A percentile compares a stretch with the other conserved stretches of the same genome.
These are phyloP conservation scores for Mycena galericulata DNA, from an alignment of 768 basidiomycete species.

Conservation along the genomic window DNA sequence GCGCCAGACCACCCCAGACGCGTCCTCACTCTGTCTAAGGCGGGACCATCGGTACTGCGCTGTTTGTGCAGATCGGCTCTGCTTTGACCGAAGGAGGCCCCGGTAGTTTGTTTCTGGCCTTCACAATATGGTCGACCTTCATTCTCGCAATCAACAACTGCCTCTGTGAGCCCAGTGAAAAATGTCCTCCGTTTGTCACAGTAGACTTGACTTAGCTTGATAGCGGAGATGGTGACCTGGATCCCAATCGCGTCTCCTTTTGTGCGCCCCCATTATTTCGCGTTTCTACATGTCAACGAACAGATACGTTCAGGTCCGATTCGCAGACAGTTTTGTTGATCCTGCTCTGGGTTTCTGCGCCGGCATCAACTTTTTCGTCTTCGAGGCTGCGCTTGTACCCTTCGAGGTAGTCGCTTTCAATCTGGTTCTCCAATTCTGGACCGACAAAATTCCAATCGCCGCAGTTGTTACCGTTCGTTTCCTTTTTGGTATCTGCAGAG, in stretches of 20 bases:
- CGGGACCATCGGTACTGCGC: slow-evolving; percentile 82
- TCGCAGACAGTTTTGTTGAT: slow-evolving; percentile 68
- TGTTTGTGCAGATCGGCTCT: slow-evolving; percentile 80
- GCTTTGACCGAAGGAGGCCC: slow-evolving; percentile 73
- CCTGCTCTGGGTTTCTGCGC: slow-evolving; percentile 68
- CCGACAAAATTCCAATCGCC: slow-evolving; percentile 58
- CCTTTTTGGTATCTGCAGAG: neutral
- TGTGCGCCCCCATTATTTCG: slow-evolving; percentile 50
- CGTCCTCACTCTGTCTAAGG: slow-evolving; percentile 14
- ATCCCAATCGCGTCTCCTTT: slow-evolving; percentile 85
- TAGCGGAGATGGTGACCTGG: slow-evolving; percentile 87
- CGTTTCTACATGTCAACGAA: neutral
- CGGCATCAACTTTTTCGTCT: slow-evolving; percentile 70
- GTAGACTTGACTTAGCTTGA: slow-evolving; percentile 29
- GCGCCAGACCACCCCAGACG: neutral
- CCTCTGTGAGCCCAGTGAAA: slow-evolving; percentile 44
- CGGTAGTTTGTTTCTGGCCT: slow-evolving; percentile 62
- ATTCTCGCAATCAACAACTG: slow-evolving; percentile 64
- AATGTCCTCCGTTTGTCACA: too few species aligned
- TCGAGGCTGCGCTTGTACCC: slow-evolving; percentile 56
- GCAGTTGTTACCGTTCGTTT: slow-evolving; percentile 53
- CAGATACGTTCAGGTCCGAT: slow-evolving; percentile 58
- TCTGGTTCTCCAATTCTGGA: slow-evolving; percentile 65
- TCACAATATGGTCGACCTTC: slow-evolving; percentile 62
- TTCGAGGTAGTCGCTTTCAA: slow-evolving; percentile 69